Evolutionary conservation across 345 rosid species (phyloP), one percentile per base, ranked within the genome.

Genomic region (Stellera chamaejasme): DNA sequence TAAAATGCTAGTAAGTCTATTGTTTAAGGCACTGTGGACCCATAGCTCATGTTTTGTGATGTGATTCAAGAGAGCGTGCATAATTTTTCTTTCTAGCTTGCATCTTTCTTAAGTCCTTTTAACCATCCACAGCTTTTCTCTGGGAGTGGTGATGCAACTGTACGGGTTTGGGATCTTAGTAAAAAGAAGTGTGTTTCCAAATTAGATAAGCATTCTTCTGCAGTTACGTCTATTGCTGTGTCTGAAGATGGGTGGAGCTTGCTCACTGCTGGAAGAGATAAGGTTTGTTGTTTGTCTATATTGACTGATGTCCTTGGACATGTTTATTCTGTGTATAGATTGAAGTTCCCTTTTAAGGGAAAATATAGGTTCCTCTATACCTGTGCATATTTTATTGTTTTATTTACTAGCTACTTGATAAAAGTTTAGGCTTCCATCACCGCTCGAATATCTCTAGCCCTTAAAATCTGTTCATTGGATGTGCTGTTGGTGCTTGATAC

Each of bases 181-280:
- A 65, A 76, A 11, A 93, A 89, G 79, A 89, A 81, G 67, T 82
- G 94, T 58, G 67, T 78, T 56, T 87, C 84, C 54, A 75, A 75
- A 56, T 58, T 93, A 42, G 87, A 82, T n/a, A 88, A 63, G 55
- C 97, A 93, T 70, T 83, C 87, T 69, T 86, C 99, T 53, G 68
- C 83, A 16, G 94, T 93, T 52, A 87, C 92, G 54, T 81, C 97
- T 45, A 61, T 93, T 72, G 83, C 83, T 60, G 43, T 93, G 45
- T 82, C 97, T 43, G 83, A 76, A 66, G 99, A 93, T 83, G 92
- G 97, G 55, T 78, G 76, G 75, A 77, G 83, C 32, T 68, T 93
- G 66, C 82, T 89, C 16, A 85, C 70, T 67, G 86, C 94, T 54
- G 97, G 97, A 61, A 84, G 99, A 70, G 99, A 89, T 73, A 93